Evolutionary conservation across 768 basidiomycete genomes (phyloP).

Genomic region (Boletus reticuloceps): DNA sequence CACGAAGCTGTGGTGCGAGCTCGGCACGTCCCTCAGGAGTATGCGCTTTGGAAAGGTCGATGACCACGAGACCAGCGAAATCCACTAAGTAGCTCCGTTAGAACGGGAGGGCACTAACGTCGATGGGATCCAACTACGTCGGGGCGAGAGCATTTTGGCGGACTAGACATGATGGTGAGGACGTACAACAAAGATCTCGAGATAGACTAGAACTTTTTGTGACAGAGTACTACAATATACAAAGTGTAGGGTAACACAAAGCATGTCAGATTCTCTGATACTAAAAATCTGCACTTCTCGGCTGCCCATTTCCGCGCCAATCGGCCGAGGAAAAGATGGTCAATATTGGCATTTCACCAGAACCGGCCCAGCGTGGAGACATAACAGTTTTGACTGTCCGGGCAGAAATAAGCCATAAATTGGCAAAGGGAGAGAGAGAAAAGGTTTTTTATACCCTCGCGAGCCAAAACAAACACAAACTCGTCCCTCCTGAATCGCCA

Average conservation of each 20-base stretch:
- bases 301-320: conserved; percentile 53
- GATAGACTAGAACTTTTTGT: too few relatives aligned
- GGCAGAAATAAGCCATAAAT: conserved; percentile 68
- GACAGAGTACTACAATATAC: too few relatives aligned
- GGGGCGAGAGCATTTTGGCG: too few relatives aligned
- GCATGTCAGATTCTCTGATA: conserved; percentile 31
- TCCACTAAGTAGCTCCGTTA: too few relatives aligned
- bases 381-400: conserved; percentile 53
- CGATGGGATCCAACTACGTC: too few relatives aligned
- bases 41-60: too few relatives aligned
- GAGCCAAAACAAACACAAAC: conserved; percentile 32
- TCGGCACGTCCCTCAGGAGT: too few relatives aligned
- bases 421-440: background rate
- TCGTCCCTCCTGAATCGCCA: conserved; percentile 6
- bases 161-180: too few relatives aligned
- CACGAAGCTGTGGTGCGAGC: too few relatives aligned
- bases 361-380: conserved; percentile 71
- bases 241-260: conserved; percentile 33
- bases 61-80: too few relatives aligned
- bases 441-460: conserved; percentile 21
- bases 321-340: conserved; percentile 50
- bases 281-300: conserved; percentile 39
- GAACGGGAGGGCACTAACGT: too few relatives aligned
- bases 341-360: conserved; percentile 72
- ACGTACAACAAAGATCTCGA: too few relatives aligned